Conservation (phyloP, 805 yeast species). For the Candida namnaoensis region DNA sequence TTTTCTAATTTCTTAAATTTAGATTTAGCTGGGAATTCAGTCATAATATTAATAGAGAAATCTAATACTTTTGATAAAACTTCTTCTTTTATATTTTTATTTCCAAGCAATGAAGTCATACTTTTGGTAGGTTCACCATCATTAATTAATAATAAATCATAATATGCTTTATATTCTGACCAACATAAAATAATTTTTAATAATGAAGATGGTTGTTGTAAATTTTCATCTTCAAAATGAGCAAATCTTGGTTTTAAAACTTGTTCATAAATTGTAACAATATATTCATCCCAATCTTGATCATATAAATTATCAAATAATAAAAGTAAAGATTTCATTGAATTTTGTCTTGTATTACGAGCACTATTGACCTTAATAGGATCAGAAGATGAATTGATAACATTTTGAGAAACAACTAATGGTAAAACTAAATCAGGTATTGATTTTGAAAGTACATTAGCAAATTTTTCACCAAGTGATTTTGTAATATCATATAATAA, state of each 20-base stretch:
- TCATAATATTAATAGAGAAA: conserved; percentile 40
- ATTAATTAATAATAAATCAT: conserved; percentile 46
- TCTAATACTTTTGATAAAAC: conserved; percentile 51
- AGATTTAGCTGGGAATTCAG: conserved; percentile 28
- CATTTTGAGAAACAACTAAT: conserved; percentile 42
- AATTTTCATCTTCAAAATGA: conserved; percentile 65
- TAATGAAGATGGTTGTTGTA: conserved; percentile 76
- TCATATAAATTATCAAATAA: conserved; percentile 47
- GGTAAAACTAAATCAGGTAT: conserved; percentile 51
- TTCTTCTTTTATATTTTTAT: conserved; percentile 53
- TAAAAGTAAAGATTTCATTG: conserved; percentile 53
- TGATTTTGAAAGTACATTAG: conserved; percentile 37
- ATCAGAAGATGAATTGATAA: conserved; percentile 14
- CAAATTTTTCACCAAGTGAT: conserved; percentile 50
- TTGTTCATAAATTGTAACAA: conserved; percentile 38
- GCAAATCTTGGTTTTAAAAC: conserved; percentile 59
- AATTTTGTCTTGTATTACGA: conserved; percentile 53
- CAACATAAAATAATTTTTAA: conserved; percentile 57
- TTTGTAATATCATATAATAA: conserved; percentile 46
- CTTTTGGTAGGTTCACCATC: conserved; percentile 46
- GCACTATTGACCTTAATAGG: conserved; percentile 26
- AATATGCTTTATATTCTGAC: conserved; percentile 37
- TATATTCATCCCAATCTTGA: conserved; percentile 48
- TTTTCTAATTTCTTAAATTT: conserved; percentile 43
- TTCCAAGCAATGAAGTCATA: conserved; percentile 43